Conservation (phyloP, 2,329 filamentous ascomycete genomes). For the Trichoderma guizhouense region DNA sequence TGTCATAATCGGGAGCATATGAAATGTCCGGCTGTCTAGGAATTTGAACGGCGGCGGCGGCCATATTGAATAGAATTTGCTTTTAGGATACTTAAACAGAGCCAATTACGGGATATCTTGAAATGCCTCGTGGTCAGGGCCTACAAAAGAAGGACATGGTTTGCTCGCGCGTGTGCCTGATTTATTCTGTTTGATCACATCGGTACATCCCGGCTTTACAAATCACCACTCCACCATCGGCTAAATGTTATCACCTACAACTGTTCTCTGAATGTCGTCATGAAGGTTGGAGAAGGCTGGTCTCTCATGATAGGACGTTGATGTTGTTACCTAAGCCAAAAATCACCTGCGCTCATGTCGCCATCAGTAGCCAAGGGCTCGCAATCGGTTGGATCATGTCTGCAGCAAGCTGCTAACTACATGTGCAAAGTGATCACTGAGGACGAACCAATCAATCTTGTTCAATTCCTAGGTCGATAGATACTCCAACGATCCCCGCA, state of each 20-base stretch:
- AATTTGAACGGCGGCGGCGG: conserved; percentile 40
- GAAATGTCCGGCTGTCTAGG: conserved; percentile 55
- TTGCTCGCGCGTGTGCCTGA: not conserved
- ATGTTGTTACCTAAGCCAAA: conserved; percentile 8
- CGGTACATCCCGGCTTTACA: not conserved
- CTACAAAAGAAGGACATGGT: not conserved
- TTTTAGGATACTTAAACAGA: not conserved
- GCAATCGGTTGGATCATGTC: conserved; percentile 12
- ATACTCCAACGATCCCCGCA: not conserved
- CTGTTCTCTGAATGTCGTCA: conserved; percentile 2
- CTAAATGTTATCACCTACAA: not conserved
- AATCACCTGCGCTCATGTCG: conserved; percentile 15
- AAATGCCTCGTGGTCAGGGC: not conserved
- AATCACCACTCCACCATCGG: not conserved
- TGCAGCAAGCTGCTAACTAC: not conserved
- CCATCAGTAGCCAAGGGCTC: conserved; percentile 3
- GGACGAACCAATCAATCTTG: not conserved
- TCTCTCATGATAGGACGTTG: not conserved
- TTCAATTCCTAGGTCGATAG: not conserved
- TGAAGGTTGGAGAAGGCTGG: not conserved
- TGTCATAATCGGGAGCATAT: conserved; percentile 53
- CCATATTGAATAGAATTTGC: conserved; percentile 41
- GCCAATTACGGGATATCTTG: not conserved
- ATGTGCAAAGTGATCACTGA: not conserved
- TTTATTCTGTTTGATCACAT: not conserved